These are phyloP conservation scores for Pleurotus giganteus DNA, from an alignment of 768 basidiomycete species.

Conservation along the genomic window DNA sequence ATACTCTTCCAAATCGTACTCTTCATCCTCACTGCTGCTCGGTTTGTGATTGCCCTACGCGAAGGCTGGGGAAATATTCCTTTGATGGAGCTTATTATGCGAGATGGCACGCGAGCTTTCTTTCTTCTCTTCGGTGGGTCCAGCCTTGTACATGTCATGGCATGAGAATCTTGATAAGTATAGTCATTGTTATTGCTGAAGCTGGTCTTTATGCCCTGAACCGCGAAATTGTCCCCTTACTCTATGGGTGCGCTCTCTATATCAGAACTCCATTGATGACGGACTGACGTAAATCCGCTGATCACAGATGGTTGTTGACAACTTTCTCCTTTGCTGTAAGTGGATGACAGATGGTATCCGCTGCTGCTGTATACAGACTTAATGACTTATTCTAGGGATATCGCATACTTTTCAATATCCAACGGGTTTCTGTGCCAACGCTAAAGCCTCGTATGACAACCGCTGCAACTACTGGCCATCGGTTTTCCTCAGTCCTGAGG, in stretches of 20 bases:
- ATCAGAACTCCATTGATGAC: no score
- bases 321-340: slow-evolving; percentile 32
- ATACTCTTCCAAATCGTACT: slow-evolving; percentile 3
- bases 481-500: no score
- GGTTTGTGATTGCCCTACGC: slow-evolving; percentile 16
- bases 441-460: not conserved
- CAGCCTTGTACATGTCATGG: no score
- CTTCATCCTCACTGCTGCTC: not conserved
- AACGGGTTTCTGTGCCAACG: not conserved
- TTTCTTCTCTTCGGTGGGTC: slow-evolving; percentile 31
- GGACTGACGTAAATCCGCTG: no score
- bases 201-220: slow-evolving; percentile 24
- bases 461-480: not conserved
- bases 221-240: slow-evolving; percentile 24
- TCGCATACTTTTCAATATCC: slow-evolving; percentile 32
- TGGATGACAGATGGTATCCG: no score
- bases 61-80: slow-evolving; percentile 31
- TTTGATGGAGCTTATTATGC: slow-evolving; percentile 31
- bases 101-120: slow-evolving; percentile 35
- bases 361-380: no score
- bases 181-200: slow-evolving; percentile 19
- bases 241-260: slow-evolving; percentile 26
- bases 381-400: no score
- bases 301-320: slow-evolving; percentile 32
- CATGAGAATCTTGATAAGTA: not conserved